Base-by-base conservation (phyloP, 371 early-diverging fungal species). In the Rhizopus delemar region DNA sequence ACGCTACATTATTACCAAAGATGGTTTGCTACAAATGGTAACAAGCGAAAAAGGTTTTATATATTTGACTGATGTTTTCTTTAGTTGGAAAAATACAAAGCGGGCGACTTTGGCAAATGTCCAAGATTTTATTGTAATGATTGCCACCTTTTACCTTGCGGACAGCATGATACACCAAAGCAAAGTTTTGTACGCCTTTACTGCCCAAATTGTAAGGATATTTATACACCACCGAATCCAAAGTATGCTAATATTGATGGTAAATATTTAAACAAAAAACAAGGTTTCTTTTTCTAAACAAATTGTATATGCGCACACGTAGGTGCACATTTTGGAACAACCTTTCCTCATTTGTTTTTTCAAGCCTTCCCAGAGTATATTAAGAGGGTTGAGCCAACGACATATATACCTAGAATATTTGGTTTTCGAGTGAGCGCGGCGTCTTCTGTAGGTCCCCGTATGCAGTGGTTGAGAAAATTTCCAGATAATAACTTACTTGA, bases 291-390 rank as follows among this genome's bases (percentile, higher is more conserved):
- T 22, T 16, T 13, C 48, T 34, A 38, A 36, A 12, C 35, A 31
- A 34, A 22, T 22, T 22, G 22, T 22, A 22, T 2, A 22, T 22
- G 22, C 2, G 22, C 22, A 22, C 22, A 22, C 22, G 22, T 63
- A 88, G 84, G 98, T 41, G 93, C 97, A 29, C 93, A 90, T 68
- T 99, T 98, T 83, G 98, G 98, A 16, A 91, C 92, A 6, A 92
- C 97, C 8, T 96, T 98, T 75, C 91, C 97, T 31, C 93, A 95
- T 69, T 81, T 98, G 66, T 85, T 98, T 58, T 83, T 95, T 65
- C 82, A 93, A 60, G 80, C 88, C 13, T 93, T 90, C 73, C 89
- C 93, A 13, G 84, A 94, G 38, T 67, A 85, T 13, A 70, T 85
- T 38, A 90, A 89, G 22, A 53, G 50, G 6, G 59, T 70, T 28